Percentiles rank a stretch among this genome's conserved stretches.
These are phyloP conservation scores for Colletotrichum musae DNA, from an alignment of 2,329 filamentous ascomycete species.

Conservation along the genomic window DNA sequence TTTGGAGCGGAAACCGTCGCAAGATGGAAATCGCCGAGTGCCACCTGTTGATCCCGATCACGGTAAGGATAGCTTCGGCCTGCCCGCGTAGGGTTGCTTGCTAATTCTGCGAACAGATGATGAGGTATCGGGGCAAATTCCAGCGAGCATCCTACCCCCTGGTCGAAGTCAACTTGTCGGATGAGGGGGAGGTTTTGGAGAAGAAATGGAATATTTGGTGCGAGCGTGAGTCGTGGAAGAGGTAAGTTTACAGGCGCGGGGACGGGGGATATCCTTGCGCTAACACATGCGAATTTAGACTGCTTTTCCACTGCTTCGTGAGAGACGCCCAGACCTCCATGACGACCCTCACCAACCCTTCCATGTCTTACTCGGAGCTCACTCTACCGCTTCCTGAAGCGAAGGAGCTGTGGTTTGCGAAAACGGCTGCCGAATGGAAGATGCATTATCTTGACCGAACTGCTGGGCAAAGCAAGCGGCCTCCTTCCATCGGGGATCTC, in stretches of 20 bases:
- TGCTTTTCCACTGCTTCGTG: constrained; percentile 76
- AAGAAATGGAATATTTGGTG: constrained; percentile 78
- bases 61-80: constrained; percentile 50
- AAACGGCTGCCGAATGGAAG: constrained; percentile 76
- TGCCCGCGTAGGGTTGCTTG: background rate
- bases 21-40: constrained; percentile 72
- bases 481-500: constrained; percentile 69
- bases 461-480: constrained; percentile 55
- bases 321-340: constrained; percentile 79
- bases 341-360: constrained; percentile 73
- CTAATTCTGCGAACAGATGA: constrained; percentile 56
- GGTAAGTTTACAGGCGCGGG: constrained; percentile 51
- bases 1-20: constrained; percentile 69
- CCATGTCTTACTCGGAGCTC: constrained; percentile 79
- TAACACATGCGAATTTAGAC: constrained; percentile 50
- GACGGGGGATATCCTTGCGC: constrained; percentile 34
- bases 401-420: constrained; percentile 76
- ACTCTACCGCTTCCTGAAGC: constrained; percentile 75
- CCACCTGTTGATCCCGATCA: constrained; percentile 61
- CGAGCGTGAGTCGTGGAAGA: constrained; percentile 76
- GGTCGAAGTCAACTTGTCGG: constrained; percentile 65
- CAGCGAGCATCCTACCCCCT: constrained; percentile 67
- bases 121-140: constrained; percentile 71
- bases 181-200: constrained; percentile 70
- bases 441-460: constrained; percentile 64